phyloP scores from a whole-genome alignment of 208 protist species.

The Naegleria lovaniensis region DNA sequence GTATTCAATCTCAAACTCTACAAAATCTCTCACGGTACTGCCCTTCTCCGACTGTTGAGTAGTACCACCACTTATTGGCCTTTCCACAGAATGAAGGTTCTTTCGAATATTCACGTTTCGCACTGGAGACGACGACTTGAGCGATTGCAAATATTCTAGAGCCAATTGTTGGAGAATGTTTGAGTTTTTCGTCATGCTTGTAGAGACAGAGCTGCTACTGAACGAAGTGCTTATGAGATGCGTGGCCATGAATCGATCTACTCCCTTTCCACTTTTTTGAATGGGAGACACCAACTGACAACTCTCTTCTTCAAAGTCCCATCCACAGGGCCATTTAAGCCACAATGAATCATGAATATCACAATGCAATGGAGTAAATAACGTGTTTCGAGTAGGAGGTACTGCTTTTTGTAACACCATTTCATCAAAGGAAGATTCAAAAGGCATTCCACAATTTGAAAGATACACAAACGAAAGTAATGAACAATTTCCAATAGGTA shows the following conservation, averaged over 20 bases:
- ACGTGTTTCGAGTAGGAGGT: background rate
- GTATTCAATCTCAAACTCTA: background rate
- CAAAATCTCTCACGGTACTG: too few species aligned
- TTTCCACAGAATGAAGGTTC: too few species aligned
- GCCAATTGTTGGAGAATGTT: background rate
- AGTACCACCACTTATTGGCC: too few species aligned
- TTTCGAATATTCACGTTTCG: too few species aligned
- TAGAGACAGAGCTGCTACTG: background rate
- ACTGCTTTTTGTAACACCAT: background rate
- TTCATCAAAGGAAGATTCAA: background rate
- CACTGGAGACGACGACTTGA: too few species aligned
- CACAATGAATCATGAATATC: background rate
- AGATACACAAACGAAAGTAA: background rate
- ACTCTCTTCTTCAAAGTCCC: background rate
- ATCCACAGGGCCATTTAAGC: background rate
- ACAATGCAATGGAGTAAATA: background rate
- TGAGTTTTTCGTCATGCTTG: background rate
- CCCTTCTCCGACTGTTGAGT: too few species aligned
- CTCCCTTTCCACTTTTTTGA: background rate
- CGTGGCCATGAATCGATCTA: background rate
- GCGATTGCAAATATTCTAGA: too few species aligned
- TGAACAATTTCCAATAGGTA: background rate
- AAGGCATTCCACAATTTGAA: background rate
- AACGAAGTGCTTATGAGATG: background rate
- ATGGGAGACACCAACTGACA: background rate